A percentile compares a stretch with the other conserved stretches of the same genome.
phyloP scores from a whole-genome alignment of 2,329 filamentous ascomycete species.

The Aspergillus terreus region DNA sequence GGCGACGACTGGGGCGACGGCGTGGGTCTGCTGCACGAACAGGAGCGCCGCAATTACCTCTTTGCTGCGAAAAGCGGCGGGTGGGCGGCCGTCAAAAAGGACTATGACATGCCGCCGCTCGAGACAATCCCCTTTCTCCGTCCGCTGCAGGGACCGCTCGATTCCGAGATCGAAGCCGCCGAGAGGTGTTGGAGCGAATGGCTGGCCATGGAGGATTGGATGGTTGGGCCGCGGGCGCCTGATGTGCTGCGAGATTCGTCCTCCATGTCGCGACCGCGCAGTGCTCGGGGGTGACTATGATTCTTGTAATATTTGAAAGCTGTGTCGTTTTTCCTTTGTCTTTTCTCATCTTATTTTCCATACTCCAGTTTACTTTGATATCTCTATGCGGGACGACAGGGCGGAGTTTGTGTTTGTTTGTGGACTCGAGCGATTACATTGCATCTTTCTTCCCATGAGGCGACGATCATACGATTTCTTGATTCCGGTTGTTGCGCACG shows the following conservation, averaged over 20 bases:
- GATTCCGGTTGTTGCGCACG: slow-evolving; percentile 8
- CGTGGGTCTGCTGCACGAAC: slow-evolving; percentile 77
- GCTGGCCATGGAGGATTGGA: slow-evolving; percentile 98
- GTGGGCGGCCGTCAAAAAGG: slow-evolving; percentile 83
- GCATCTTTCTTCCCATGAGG: slow-evolving; percentile 7
- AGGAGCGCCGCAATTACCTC: slow-evolving; percentile 88
- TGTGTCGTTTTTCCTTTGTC: background rate
- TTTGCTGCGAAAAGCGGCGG: slow-evolving; percentile 91
- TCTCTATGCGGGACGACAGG: slow-evolving; percentile 8
- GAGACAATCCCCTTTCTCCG: slow-evolving; percentile 85
- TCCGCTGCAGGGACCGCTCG: slow-evolving; percentile 71
- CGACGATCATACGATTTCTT: slow-evolving; percentile 14
- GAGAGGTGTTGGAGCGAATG: slow-evolving; percentile 90
- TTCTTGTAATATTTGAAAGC: background rate
- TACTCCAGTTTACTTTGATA: slow-evolving; percentile 5
- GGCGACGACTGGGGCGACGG: slow-evolving; percentile 87
- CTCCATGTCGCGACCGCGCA: slow-evolving; percentile 32
- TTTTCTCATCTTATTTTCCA: background rate
- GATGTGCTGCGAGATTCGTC: slow-evolving; percentile 39
- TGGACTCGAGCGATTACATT: background rate
- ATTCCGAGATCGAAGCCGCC: slow-evolving; percentile 76
- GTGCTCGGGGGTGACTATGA: slow-evolving; percentile 23
- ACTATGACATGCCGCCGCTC: slow-evolving; percentile 81
- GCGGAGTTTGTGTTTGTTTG: slow-evolving; percentile 8
- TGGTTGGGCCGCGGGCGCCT: slow-evolving; percentile 80